These are phyloP conservation scores for Tulasnella calospora DNA, from an alignment of 768 basidiomycete species.

Conservation along the genomic window DNA sequence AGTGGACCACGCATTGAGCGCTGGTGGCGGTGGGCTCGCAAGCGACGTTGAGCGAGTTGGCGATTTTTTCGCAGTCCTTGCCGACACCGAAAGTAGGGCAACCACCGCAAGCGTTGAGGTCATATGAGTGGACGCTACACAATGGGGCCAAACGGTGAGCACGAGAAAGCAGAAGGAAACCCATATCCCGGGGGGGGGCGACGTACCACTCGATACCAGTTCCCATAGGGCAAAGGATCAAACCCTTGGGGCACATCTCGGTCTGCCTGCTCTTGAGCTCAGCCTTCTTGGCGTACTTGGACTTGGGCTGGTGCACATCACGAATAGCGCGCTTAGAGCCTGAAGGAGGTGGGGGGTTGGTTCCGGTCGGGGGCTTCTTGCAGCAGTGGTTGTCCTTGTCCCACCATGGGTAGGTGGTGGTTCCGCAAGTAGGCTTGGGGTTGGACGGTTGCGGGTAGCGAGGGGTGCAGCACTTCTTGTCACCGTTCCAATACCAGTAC, in stretches of 20 bases:
- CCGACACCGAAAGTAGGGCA: constrained; percentile 60
- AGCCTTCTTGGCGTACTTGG: not conserved
- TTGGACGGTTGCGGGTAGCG: constrained; percentile 10
- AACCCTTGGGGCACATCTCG: constrained; percentile 46
- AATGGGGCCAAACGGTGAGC: not conserved
- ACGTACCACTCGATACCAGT: constrained; percentile 52
- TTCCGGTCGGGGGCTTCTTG: constrained; percentile 19
- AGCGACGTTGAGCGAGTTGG: constrained; percentile 62
- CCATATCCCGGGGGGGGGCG: not conserved
- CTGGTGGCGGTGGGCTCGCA: constrained; percentile 63
- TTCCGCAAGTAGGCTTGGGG: constrained; percentile 8
- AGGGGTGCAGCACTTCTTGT: constrained; percentile 19
- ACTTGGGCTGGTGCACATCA: not conserved
- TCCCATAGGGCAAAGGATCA: constrained; percentile 54
- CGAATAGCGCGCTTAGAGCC: not conserved
- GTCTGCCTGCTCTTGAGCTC: not conserved
- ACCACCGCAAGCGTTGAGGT: constrained; percentile 72
- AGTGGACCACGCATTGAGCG: no score
- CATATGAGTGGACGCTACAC: constrained; percentile 45
- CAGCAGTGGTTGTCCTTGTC: constrained; percentile 30
- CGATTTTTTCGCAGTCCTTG: constrained; percentile 65
- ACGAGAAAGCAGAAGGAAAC: no score
- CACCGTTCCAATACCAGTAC: constrained; percentile 18
- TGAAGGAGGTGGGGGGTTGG: not conserved
- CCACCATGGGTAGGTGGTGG: constrained; percentile 9